These are phyloP conservation scores for Ascochyta viciae-villosae DNA, from an alignment of 2,329 filamentous ascomycete species.

Conservation along the genomic window DNA sequence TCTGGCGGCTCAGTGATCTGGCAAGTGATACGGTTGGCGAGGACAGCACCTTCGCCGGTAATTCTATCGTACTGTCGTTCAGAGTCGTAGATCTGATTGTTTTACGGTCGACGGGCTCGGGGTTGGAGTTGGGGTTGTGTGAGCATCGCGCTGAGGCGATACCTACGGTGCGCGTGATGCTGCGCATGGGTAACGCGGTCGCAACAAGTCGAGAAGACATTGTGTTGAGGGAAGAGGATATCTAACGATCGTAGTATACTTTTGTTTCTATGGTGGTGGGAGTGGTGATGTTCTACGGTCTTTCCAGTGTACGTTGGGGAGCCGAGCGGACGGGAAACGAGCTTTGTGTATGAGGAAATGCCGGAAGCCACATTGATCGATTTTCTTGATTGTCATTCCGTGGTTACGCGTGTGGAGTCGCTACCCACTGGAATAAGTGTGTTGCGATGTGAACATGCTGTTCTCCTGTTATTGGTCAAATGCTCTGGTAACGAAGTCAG, in stretches of 20 bases:
- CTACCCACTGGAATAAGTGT: neutral
- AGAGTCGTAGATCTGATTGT: neutral
- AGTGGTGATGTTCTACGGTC: neutral
- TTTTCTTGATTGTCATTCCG: neutral
- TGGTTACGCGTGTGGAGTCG: neutral
- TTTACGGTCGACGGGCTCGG: neutral
- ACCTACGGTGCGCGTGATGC: neutral
- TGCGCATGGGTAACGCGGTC: neutral
- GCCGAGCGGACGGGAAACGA: constrained; percentile 1
- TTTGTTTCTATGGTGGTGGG: neutral
- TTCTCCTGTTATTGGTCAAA: neutral
- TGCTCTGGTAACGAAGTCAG: neutral
- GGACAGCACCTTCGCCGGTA: neutral
- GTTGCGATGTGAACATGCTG: neutral
- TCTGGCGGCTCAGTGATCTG: constrained; percentile 2
- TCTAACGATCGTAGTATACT: neutral
- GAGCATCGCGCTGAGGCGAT: neutral
- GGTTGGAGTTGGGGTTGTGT: neutral
- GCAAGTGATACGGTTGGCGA: neutral
- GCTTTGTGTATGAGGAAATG: neutral
- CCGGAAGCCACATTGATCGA: neutral
- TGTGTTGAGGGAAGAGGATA: too few relatives aligned
- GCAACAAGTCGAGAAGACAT: constrained; percentile 4
- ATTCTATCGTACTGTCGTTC: neutral
- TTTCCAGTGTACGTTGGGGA: constrained; percentile 10